Evolutionary conservation across 176 grass and related monocot genomes (phyloP).

Genomic region (Juncus inflexus): DNA sequence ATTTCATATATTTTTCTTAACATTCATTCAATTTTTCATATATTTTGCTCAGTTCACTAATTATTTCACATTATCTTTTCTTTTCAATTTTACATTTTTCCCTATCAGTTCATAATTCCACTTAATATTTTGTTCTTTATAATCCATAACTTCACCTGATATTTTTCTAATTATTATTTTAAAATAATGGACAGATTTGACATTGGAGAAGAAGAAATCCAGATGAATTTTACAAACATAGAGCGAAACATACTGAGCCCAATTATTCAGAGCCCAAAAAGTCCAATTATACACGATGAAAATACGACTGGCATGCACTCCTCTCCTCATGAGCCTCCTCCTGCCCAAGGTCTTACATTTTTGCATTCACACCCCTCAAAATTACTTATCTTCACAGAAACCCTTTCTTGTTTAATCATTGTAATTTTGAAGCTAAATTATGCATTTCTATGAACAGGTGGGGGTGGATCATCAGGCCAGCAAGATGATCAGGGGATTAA

Average conservation of each 20-base stretch:
- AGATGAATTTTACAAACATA: constrained; percentile 46
- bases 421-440: background rate
- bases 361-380: too few relatives aligned
- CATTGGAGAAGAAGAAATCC: constrained; percentile 75
- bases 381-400: too few relatives aligned
- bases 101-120: too few relatives aligned
- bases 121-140: too few relatives aligned
- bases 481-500: constrained; percentile 44
- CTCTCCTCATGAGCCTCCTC: constrained; percentile 29
- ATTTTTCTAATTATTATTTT: too few relatives aligned
- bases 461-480: constrained; percentile 27
- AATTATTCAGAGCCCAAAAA: constrained; percentile 42
- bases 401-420: background rate
- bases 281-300: background rate
- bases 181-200: constrained; percentile 52
- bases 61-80: too few relatives aligned
- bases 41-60: too few relatives aligned
- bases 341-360: constrained; percentile 43
- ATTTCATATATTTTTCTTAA: too few relatives aligned
- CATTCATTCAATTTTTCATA: too few relatives aligned
- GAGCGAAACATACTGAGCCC: constrained; percentile 39
- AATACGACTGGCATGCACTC: constrained; percentile 7
- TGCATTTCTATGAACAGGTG: constrained; percentile 11
- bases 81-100: too few relatives aligned
- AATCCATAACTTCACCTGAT: too few relatives aligned